These are phyloP conservation scores for Polyplosphaeria fusca DNA, from an alignment of 495 filamentous ascomycete genomes.

Conservation along the genomic window DNA sequence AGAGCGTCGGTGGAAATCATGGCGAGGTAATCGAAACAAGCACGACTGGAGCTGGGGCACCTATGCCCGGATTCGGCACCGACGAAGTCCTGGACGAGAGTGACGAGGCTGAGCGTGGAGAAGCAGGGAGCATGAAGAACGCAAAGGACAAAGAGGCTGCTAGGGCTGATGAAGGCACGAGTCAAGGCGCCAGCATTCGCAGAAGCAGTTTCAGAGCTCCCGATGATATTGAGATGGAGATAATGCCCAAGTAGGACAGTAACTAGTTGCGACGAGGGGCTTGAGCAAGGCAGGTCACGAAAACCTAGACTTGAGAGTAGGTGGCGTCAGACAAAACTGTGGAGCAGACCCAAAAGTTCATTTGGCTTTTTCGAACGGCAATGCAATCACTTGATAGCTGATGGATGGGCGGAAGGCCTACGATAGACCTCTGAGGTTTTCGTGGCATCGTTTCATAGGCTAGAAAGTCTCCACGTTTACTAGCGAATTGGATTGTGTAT, in stretches of 20 bases:
- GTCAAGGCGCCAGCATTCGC: slow-evolving; percentile 1
- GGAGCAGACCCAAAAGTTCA: too few species aligned
- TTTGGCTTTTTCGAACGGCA: too few species aligned
- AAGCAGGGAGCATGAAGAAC: slow-evolving; percentile 21
- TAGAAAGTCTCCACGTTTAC: too few species aligned
- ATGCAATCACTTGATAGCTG: too few species aligned
- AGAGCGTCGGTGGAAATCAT: slow-evolving; percentile 72
- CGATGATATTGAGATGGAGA: slow-evolving; percentile 22
- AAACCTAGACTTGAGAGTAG: too few species aligned
- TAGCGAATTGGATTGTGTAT: too few species aligned
- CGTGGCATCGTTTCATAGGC: too few species aligned
- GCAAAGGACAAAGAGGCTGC: slow-evolving; percentile 1
- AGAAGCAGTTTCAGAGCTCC: slow-evolving; percentile 16
- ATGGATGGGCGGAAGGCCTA: too few species aligned
- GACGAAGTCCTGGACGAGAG: slow-evolving; percentile 23
- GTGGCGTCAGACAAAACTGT: too few species aligned
- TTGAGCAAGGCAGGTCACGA: too few species aligned
- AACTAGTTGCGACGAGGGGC: too few species aligned
- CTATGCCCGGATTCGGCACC: background rate
- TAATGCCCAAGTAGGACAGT: background rate
- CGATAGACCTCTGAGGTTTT: too few species aligned
- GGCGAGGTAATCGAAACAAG: slow-evolving; percentile 41
- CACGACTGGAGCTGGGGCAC: background rate
- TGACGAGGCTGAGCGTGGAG: slow-evolving; percentile 33
- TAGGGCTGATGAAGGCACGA: background rate